Evolutionary conservation across 495 filamentous ascomycete genomes (phyloP).

Genomic region (Trichoderma reesei): DNA sequence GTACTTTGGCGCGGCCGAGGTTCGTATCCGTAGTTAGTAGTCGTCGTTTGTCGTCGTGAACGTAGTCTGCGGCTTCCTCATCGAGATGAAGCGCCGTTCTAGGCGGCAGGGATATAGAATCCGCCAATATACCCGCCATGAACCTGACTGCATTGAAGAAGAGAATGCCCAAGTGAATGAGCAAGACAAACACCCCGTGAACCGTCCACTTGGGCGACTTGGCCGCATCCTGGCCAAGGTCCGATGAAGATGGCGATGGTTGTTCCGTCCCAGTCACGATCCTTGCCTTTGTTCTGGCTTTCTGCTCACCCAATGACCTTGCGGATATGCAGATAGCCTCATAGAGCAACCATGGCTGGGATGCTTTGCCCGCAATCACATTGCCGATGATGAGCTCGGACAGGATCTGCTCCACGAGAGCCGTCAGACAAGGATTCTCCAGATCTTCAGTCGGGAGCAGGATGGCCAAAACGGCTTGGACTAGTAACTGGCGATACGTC

Average conservation of each 20-base stretch:
- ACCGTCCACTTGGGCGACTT: conserved; percentile 21
- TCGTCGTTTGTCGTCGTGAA: not conserved
- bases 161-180: conserved; percentile 61
- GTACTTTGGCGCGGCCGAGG: conserved; percentile 29
- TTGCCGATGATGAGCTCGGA: conserved; percentile 78
- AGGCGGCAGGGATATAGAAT: conserved; percentile 43
- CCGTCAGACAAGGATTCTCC: conserved; percentile 71
- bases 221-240: not conserved
- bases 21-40: conserved; percentile 4
- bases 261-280: conserved; percentile 17
- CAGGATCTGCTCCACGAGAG: conserved; percentile 74
- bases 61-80: conserved; percentile 10
- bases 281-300: conserved; percentile 17
- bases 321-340: conserved; percentile 56
- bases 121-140: conserved; percentile 39
- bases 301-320: conserved; percentile 15
- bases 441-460: conserved; percentile 88
- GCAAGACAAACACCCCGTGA: conserved; percentile 51
- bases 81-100: conserved; percentile 18
- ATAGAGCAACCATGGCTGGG: conserved; percentile 80
- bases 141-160: conserved; percentile 55
- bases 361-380: conserved; percentile 62
- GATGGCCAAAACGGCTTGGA: conserved; percentile 65
- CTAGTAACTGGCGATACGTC: conserved; percentile 71
- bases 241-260: not conserved